A percentile compares a stretch with the other conserved stretches of the same genome.
Conservation (phyloP, 2,329 filamentous ascomycete species). For the Fusarium pseudoanthophilum region DNA sequence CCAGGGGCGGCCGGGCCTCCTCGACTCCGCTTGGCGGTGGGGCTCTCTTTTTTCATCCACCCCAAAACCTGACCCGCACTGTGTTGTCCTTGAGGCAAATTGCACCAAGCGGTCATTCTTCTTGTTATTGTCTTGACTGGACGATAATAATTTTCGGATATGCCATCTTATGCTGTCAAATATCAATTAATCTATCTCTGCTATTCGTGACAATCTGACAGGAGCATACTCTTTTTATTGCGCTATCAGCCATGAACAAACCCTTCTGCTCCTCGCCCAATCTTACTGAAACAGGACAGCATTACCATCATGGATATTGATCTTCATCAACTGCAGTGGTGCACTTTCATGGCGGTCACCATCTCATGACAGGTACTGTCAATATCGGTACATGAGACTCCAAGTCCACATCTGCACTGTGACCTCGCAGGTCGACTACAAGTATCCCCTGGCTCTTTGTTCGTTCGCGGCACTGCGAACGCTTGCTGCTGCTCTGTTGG, state of each 20-base stretch:
- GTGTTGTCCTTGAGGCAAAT: conserved; percentile 35
- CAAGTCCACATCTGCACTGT: conserved; percentile 31
- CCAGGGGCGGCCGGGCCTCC: conserved; percentile 27
- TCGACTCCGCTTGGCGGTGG: conserved; percentile 25
- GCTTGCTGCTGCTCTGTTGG: conserved; percentile 25
- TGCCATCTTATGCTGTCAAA: conserved; percentile 21
- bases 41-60: conserved; percentile 1
- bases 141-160: conserved; percentile 15
- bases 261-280: conserved; percentile 18
- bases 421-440: conserved; percentile 16
- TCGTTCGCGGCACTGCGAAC: conserved; percentile 29
- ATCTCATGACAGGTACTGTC: conserved; percentile 29
- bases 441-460: conserved; percentile 26
- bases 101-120: conserved; percentile 22
- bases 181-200: conserved; percentile 23
- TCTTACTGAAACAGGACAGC: conserved; percentile 37
- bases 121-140: conserved; percentile 21
- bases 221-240: not conserved
- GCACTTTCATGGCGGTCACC: conserved; percentile 36
- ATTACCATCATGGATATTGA: conserved; percentile 34
- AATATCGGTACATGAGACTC: conserved; percentile 28
- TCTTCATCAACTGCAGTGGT: conserved; percentile 30
- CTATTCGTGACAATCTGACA: conserved; percentile 14
- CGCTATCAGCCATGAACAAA: not conserved
- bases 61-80: conserved; percentile 26